Evolutionary conservation across 1,284 basidiomycete genomes (phyloP).

Genomic region (Cutaneotrichosporon daszewskae): DNA sequence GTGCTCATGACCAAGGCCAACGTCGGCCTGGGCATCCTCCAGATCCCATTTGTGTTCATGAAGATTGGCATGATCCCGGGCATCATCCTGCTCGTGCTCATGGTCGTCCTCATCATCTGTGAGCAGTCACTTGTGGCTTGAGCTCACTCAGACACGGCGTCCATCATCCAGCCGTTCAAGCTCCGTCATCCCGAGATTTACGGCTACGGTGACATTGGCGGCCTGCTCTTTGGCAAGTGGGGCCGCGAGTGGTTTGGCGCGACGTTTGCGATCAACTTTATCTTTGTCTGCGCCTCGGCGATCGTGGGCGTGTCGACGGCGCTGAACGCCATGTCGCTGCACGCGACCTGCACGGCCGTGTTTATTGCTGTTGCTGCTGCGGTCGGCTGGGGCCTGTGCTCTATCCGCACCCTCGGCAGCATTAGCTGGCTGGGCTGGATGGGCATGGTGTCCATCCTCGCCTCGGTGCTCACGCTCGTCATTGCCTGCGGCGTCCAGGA

Average conservation of each 20-base stretch:
- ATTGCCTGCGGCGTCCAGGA: conserved; percentile 44
- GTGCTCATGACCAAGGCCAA: conserved; percentile 26
- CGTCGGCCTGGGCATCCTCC: conserved; percentile 32
- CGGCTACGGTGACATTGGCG: conserved; percentile 27
- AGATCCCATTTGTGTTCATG: conserved; percentile 30
- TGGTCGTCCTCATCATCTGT: conserved; percentile 36
- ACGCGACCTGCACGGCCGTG: conserved; percentile 43
- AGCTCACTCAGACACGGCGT: conserved; percentile 10
- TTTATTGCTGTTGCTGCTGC: conserved; percentile 38
- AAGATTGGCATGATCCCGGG: conserved; percentile 31
- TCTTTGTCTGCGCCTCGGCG: conserved; percentile 21
- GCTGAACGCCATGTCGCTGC: conserved; percentile 43
- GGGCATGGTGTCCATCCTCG: conserved; percentile 29
- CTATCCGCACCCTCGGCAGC: conserved; percentile 40
- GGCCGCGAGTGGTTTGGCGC: conserved; percentile 14
- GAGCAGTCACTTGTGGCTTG: conserved; percentile 4
- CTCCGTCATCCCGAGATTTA: conserved; percentile 21
- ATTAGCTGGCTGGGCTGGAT: conserved; percentile 46
- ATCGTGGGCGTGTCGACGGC: conserved; percentile 42
- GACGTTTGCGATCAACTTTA: conserved; percentile 7
- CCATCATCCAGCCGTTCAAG: conserved; percentile 31
- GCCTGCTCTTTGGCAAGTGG: conserved; percentile 15
- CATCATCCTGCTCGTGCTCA: conserved; percentile 24
- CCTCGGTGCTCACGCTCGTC: conserved; percentile 41
- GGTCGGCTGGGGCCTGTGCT: conserved; percentile 27